Conservation (phyloP, 768 basidiomycete species). For the Daedalea quercina region DNA sequence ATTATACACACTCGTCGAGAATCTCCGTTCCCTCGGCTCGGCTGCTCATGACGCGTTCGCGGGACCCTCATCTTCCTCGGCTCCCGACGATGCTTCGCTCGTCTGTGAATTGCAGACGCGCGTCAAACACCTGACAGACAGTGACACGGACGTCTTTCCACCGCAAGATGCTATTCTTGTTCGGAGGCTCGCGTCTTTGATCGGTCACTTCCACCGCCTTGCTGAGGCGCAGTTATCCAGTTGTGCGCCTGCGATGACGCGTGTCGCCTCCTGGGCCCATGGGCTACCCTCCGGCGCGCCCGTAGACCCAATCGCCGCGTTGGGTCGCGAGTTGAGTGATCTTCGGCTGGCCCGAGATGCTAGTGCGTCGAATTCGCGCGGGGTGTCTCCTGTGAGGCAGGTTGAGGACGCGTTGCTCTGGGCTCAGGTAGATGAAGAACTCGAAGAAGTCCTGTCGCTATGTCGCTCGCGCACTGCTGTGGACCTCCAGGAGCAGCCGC, state of each 20-base stretch:
- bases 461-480: slow-evolving; percentile 30
- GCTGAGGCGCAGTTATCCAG: slow-evolving; percentile 9
- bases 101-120: slow-evolving; percentile 53
- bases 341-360: slow-evolving; percentile 51
- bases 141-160: slow-evolving; percentile 29
- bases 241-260: neutral
- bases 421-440: slow-evolving; percentile 65
- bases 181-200: slow-evolving; percentile 59
- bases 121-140: slow-evolving; percentile 41
- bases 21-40: slow-evolving; percentile 47
- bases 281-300: slow-evolving; percentile 1
- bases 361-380: slow-evolving; percentile 16
- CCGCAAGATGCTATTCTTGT: slow-evolving; percentile 56
- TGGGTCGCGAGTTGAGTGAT: slow-evolving; percentile 63
- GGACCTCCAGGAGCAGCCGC: slow-evolving; percentile 15
- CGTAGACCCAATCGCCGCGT: slow-evolving; percentile 46
- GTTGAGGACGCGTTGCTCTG: slow-evolving; percentile 67
- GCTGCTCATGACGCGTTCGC: slow-evolving; percentile 41
- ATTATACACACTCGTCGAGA: slow-evolving; percentile 54
- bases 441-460: slow-evolving; percentile 61
- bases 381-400: slow-evolving; percentile 36
- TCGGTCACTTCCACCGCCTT: slow-evolving; percentile 62
- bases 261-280: slow-evolving; percentile 23
- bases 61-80: slow-evolving; percentile 17
- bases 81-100: slow-evolving; percentile 39